Percentiles rank a stretch among this genome's conserved stretches.
Conservation (phyloP, 257 asterid genomes). For the Catharanthus roseus region DNA sequence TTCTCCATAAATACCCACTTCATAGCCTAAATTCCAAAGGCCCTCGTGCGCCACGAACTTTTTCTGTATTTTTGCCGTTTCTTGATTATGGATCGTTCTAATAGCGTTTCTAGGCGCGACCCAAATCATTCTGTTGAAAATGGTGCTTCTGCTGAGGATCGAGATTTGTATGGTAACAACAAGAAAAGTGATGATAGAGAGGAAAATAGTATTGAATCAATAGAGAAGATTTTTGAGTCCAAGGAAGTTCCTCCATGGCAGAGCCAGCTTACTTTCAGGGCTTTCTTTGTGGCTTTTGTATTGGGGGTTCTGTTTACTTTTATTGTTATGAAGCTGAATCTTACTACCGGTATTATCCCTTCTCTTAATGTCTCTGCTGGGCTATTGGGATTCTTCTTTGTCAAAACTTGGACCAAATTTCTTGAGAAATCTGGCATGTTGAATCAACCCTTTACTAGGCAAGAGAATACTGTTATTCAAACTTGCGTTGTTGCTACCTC, state of each 20-base stretch:
- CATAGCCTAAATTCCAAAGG: background rate
- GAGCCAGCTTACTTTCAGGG: conserved; percentile 72
- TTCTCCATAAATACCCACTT: conserved; percentile 1
- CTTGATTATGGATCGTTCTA: conserved; percentile 19
- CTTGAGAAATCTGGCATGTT: conserved; percentile 64
- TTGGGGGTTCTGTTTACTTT: conserved; percentile 69
- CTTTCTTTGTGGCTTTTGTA: conserved; percentile 60
- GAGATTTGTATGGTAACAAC: conserved; percentile 6
- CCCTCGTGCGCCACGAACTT: background rate
- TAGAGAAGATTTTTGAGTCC: conserved; percentile 70
- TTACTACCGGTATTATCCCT: conserved; percentile 90
- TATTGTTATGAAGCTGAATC: conserved; percentile 85
- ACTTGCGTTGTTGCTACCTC: conserved; percentile 93
- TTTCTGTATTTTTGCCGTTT: background rate
- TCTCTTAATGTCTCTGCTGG: conserved; percentile 93
- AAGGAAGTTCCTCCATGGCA: conserved; percentile 82
- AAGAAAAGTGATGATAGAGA: conserved; percentile 18
- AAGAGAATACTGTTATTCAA: conserved; percentile 91
- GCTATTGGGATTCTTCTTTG: conserved; percentile 84
- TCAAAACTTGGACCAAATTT: conserved; percentile 69
- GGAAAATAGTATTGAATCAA: conserved; percentile 29
- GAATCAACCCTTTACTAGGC: conserved; percentile 81
- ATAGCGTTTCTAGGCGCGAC: conserved; percentile 11
- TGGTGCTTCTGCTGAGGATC: background rate
- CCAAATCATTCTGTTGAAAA: background rate